Evolutionary conservation across 2,329 filamentous ascomycete genomes (phyloP).

Genomic region (Phialophora tarda): DNA sequence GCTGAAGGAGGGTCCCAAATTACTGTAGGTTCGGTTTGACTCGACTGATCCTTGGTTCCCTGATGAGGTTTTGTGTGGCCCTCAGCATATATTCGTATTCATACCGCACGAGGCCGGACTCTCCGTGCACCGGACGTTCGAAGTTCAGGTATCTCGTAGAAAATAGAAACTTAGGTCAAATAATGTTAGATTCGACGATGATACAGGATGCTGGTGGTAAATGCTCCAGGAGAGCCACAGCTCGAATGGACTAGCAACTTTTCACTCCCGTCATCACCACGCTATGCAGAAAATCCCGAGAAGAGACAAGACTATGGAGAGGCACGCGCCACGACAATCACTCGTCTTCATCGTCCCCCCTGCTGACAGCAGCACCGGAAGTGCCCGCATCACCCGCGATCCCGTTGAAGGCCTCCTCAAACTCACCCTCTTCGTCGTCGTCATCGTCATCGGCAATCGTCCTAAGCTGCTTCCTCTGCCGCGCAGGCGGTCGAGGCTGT

Average conservation of each 20-base stretch:
- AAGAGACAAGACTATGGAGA: neutral
- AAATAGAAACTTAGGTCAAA: neutral
- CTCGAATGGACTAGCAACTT: neutral
- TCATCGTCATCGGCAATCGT: conserved; percentile 41
- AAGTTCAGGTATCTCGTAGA: neutral
- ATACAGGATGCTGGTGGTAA: neutral
- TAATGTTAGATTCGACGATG: neutral
- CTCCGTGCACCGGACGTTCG: neutral
- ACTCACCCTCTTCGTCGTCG: conserved; percentile 40
- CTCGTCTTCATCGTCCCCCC: neutral
- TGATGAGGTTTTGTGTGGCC: neutral
- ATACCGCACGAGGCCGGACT: neutral
- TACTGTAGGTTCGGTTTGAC: neutral
- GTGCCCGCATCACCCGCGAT: conserved; percentile 2
- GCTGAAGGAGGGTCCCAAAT: neutral
- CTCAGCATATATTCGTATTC: neutral
- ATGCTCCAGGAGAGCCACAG: neutral
- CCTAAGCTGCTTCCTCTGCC: conserved; percentile 39
- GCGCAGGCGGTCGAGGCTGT: conserved; percentile 29
- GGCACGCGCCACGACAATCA: neutral
- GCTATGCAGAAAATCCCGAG: neutral
- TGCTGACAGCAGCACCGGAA: neutral
- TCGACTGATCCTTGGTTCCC: neutral
- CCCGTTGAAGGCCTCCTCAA: conserved; percentile 18
- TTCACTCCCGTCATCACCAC: neutral